Percentiles rank a stretch among this genome's conserved stretches.
Conservation (phyloP, 805 yeast species). For the Pichia heedii region DNA sequence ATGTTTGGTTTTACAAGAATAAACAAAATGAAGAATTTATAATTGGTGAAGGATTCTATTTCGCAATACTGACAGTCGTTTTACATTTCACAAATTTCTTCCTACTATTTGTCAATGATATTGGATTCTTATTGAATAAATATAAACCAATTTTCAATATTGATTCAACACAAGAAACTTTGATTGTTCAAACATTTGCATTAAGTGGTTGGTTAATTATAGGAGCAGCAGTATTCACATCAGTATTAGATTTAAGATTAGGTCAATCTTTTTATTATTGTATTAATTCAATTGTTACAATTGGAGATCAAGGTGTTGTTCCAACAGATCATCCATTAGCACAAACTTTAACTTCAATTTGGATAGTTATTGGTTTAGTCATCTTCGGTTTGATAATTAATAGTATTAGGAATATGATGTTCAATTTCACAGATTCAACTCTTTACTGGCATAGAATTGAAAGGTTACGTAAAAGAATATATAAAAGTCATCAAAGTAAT, state of each 20-base stretch:
- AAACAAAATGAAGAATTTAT: constrained; percentile 13
- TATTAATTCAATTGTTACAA: constrained; percentile 63
- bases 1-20: constrained; percentile 15
- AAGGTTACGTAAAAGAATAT: constrained; percentile 30
- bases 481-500: constrained; percentile 4
- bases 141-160: constrained; percentile 69
- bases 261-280: constrained; percentile 69
- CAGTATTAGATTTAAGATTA: constrained; percentile 38
- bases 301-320: constrained; percentile 71
- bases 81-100: constrained; percentile 52
- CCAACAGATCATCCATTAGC: constrained; percentile 43
- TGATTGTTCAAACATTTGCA: constrained; percentile 63
- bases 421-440: constrained; percentile 53
- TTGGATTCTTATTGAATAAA: constrained; percentile 49
- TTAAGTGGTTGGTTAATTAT: constrained; percentile 61
- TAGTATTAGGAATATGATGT: constrained; percentile 56
- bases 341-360: constrained; percentile 50
- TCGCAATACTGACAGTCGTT: constrained; percentile 55
- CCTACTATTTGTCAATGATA: constrained; percentile 45
- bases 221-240: constrained; percentile 55
- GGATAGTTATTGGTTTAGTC: constrained; percentile 62
- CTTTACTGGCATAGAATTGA: constrained; percentile 61
- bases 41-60: constrained; percentile 68
- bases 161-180: constrained; percentile 55
- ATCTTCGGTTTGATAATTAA: constrained; percentile 66